Conservation (phyloP, 1,284 basidiomycete genomes). For the Trichosporon sp. region DNA sequence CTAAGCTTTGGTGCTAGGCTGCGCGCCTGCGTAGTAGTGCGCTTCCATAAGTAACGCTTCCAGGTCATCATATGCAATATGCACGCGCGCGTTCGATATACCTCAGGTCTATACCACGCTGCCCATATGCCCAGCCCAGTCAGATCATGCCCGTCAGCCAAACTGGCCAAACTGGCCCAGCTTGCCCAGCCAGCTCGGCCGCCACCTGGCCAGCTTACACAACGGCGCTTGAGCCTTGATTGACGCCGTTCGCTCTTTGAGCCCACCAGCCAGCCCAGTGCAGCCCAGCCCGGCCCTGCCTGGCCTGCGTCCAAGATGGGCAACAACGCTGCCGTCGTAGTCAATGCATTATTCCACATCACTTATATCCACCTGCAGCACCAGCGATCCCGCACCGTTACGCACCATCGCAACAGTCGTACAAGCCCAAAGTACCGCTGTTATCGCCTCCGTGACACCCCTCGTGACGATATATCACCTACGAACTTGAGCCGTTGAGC, state of each 20-base stretch:
- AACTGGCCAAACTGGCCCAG: too few species aligned
- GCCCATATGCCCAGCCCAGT: background rate
- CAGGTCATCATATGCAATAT: background rate
- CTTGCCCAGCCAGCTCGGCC: too few species aligned
- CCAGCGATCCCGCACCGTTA: background rate
- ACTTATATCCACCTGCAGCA: background rate
- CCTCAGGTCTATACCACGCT: background rate
- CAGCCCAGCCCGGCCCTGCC: background rate
- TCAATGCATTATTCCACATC: background rate
- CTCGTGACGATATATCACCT: background rate
- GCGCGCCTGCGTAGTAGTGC: too few species aligned
- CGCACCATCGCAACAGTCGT: background rate
- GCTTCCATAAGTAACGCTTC: background rate
- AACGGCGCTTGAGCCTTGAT: conserved; percentile 2
- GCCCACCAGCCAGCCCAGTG: background rate
- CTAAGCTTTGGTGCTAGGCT: too few species aligned
- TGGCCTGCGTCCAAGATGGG: background rate
- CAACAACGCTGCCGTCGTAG: background rate
- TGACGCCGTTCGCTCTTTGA: background rate
- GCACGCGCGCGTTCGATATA: background rate
- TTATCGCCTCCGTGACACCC: background rate
- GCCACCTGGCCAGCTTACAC: background rate
- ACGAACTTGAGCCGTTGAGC: background rate
- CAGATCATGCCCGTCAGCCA: background rate
- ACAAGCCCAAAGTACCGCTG: background rate